A percentile compares a stretch with the other conserved stretches of the same genome.
Evolutionary conservation across 352 stramenopile genomes (phyloP).

Genomic region (Globisporangium cystogenes): DNA sequence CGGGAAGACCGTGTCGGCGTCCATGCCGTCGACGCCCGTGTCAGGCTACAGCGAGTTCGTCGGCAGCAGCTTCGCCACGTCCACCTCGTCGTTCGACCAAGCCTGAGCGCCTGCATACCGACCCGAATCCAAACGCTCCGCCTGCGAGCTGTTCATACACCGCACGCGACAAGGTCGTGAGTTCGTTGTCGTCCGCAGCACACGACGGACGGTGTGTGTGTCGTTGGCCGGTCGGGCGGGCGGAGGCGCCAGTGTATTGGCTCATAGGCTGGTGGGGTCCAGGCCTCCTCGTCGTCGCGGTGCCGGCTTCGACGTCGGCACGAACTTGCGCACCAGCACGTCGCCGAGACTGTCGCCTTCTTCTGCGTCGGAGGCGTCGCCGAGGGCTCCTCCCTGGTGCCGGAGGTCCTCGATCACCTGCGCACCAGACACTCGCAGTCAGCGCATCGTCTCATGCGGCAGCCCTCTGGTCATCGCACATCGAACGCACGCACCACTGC

Average conservation of each 20-base stretch:
- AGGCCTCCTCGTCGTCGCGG: background rate
- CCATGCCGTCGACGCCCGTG: conserved; percentile 12
- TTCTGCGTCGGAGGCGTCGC: conserved; percentile 1
- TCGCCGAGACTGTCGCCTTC: conserved; percentile 7
- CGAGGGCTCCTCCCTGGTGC: conserved; percentile 1
- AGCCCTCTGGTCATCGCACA: too few relatives aligned
- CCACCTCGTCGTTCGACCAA: conserved; percentile 9
- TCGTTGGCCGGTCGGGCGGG: too few relatives aligned
- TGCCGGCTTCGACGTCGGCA: background rate
- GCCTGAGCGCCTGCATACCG: conserved; percentile 2
- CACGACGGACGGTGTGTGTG: too few relatives aligned
- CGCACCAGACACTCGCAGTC: background rate
- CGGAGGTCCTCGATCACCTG: conserved; percentile 38
- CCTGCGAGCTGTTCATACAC: too few relatives aligned
- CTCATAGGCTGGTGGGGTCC: background rate
- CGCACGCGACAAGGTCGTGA: too few relatives aligned
- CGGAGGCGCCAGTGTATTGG: background rate
- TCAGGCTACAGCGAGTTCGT: conserved; percentile 8
- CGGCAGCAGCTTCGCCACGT: conserved; percentile 16
- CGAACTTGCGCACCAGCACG: conserved; percentile 9
- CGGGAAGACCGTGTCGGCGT: conserved; percentile 25
- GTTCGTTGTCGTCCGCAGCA: background rate
- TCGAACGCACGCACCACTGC: conserved; percentile 24
- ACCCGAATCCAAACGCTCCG: background rate
- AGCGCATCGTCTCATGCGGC: background rate